Conservation (phyloP, 495 filamentous ascomycete species). For the Cryomyces minteri region DNA sequence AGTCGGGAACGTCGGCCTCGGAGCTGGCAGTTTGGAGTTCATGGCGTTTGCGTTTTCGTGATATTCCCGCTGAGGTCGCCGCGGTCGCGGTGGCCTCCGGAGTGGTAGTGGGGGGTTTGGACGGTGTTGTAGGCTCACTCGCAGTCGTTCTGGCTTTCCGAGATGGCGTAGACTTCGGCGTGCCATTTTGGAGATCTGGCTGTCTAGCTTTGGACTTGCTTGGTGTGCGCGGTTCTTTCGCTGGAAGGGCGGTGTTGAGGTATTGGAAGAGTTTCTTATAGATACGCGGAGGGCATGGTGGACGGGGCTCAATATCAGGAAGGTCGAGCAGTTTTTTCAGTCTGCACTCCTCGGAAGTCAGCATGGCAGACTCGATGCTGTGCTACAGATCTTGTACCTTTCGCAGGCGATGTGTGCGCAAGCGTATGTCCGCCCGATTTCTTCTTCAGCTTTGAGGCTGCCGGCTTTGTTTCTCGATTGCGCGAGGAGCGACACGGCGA, state of each 20-base stretch:
- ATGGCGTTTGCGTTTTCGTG: conserved; percentile 9
- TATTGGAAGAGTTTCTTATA: conserved; percentile 75
- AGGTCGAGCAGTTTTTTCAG: conserved; percentile 72
- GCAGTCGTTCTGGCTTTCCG: background rate
- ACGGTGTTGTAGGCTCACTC: background rate
- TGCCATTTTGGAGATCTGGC: background rate
- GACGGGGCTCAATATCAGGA: conserved; percentile 58
- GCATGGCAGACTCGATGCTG: background rate
- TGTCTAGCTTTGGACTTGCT: conserved; percentile 9
- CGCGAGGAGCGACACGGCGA: conserved; percentile 64
- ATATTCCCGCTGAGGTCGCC: background rate
- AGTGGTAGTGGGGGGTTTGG: background rate
- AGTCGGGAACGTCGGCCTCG: conserved; percentile 29
- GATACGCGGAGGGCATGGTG: conserved; percentile 63
- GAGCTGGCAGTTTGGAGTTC: conserved; percentile 1
- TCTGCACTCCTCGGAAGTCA: conserved; percentile 22
- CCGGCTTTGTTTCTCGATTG: conserved; percentile 69
- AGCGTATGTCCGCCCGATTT: conserved; percentile 69
- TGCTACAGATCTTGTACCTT: conserved; percentile 27
- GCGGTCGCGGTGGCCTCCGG: background rate
- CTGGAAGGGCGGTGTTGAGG: conserved; percentile 51
- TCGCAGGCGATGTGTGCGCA: conserved; percentile 89
- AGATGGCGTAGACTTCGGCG: background rate
- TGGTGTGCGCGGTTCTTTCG: conserved; percentile 9
- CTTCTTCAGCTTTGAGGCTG: conserved; percentile 70